Percentiles rank a stretch among this genome's conserved stretches.
Conservation (phyloP, 805 yeast genomes). For the Zygosaccharomyces kombuchaensis region DNA sequence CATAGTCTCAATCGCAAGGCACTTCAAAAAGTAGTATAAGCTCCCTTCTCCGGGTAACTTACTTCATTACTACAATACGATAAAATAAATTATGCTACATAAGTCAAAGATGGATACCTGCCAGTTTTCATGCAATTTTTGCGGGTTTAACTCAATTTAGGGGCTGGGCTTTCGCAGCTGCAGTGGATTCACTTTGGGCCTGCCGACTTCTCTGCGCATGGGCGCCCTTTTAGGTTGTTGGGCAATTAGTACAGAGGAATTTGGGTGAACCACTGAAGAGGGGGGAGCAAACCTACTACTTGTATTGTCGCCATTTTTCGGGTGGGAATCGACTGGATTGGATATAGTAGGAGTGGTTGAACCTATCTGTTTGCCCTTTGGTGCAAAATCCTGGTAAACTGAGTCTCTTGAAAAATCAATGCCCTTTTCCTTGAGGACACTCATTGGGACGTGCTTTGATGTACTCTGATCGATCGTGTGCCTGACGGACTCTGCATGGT, state of each 20-base stretch:
- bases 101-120: not conserved
- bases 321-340: not conserved
- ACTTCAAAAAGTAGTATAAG: not conserved
- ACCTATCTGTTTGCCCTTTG: slow-evolving; percentile 30
- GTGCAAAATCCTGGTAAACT: slow-evolving; percentile 30
- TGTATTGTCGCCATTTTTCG: not conserved
- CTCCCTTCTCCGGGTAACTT: slow-evolving; percentile 3
- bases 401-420: slow-evolving; percentile 19
- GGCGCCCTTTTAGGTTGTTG: slow-evolving; percentile 8
- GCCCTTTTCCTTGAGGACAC: slow-evolving; percentile 25
- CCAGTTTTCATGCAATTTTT: not conserved
- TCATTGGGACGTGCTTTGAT: slow-evolving; percentile 52
- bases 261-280: slow-evolving; percentile 26
- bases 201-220: slow-evolving; percentile 31
- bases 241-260: slow-evolving; percentile 9
- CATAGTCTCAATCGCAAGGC: slow-evolving; percentile 3
- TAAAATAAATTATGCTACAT: not conserved
- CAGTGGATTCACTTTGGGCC: slow-evolving; percentile 28
- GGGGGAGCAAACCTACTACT: slow-evolving; percentile 28
- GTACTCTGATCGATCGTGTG: slow-evolving; percentile 64
- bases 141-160: not conserved
- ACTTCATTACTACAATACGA: not conserved
- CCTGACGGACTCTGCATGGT: slow-evolving; percentile 51
- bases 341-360: not conserved
- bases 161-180: slow-evolving; percentile 14